phyloP scores from a whole-genome alignment of 2,329 filamentous ascomycete genomes.

The Fusarium mexicanum region DNA sequence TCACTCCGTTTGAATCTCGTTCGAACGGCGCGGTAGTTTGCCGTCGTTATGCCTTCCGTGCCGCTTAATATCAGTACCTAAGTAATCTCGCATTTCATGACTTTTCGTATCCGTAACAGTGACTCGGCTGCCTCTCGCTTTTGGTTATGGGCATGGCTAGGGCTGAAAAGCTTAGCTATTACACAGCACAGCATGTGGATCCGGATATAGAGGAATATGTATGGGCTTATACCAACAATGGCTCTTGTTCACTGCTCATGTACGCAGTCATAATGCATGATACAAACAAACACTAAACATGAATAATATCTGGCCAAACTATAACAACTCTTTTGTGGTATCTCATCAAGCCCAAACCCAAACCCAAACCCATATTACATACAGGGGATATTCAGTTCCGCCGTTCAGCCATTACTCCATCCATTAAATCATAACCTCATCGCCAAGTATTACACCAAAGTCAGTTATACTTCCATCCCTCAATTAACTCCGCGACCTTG shows the following conservation, averaged over 20 bases:
- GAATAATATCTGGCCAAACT: neutral
- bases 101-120: constrained; percentile 14
- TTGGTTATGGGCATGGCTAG: neutral
- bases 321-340: constrained; percentile 36
- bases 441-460: constrained; percentile 6
- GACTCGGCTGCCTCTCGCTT: neutral
- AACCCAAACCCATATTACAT: neutral
- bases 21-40: neutral
- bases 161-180: neutral
- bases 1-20: constrained; percentile 1
- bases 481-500: constrained; percentile 44
- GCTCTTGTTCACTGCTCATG: neutral
- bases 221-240: neutral
- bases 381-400: constrained; percentile 20
- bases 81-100: neutral
- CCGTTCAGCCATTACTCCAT: constrained; percentile 18
- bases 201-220: neutral
- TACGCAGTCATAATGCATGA: neutral
- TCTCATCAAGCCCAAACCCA: constrained; percentile 22
- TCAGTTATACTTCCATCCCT: constrained; percentile 42
- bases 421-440: constrained; percentile 11
- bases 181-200: neutral
- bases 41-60: neutral
- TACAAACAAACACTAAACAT: neutral
- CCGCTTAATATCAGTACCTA: neutral